Evolutionary conservation across 2,329 filamentous ascomycete species (phyloP).

Genomic region (Neoarthrinium moseri): DNA sequence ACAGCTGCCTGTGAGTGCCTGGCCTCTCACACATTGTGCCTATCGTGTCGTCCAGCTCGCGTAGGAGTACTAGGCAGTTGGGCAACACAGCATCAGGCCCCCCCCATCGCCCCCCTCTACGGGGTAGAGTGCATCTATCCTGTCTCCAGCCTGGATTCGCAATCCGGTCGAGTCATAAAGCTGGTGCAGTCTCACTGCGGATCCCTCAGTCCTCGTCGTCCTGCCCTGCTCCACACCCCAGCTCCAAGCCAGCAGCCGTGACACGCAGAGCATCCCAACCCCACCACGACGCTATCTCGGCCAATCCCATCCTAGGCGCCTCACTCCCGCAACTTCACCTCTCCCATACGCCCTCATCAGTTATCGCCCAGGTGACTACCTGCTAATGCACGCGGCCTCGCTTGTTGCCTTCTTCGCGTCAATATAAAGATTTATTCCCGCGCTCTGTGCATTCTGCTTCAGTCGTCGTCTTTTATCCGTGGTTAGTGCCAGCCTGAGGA

Average conservation of each 20-base stretch:
- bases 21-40: background rate
- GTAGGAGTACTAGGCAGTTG: background rate
- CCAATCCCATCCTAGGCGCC: constrained; percentile 28
- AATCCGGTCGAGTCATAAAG: constrained; percentile 21
- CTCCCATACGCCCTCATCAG: constrained; percentile 14
- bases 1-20: constrained; percentile 7
- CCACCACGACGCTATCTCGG: constrained; percentile 19
- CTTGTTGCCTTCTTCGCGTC: constrained; percentile 20
- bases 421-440: constrained; percentile 17
- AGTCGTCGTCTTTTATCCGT: constrained; percentile 8
- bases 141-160: too few species aligned
- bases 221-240: constrained; percentile 1
- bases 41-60: background rate
- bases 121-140: too few species aligned
- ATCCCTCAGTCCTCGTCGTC: background rate
- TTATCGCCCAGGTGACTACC: constrained; percentile 22
- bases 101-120: too few species aligned
- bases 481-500: constrained; percentile 24
- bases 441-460: constrained; percentile 4
- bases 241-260: background rate
- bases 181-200: constrained; percentile 13
- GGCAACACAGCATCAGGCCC: background rate
- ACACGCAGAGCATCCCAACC: constrained; percentile 10
- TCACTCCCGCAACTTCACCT: constrained; percentile 27
- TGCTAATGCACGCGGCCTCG: constrained; percentile 13